A percentile compares a stretch with the other conserved stretches of the same genome.
These are phyloP conservation scores for Infundibulicybe gibba DNA, from an alignment of 768 basidiomycete genomes.

Conservation along the genomic window DNA sequence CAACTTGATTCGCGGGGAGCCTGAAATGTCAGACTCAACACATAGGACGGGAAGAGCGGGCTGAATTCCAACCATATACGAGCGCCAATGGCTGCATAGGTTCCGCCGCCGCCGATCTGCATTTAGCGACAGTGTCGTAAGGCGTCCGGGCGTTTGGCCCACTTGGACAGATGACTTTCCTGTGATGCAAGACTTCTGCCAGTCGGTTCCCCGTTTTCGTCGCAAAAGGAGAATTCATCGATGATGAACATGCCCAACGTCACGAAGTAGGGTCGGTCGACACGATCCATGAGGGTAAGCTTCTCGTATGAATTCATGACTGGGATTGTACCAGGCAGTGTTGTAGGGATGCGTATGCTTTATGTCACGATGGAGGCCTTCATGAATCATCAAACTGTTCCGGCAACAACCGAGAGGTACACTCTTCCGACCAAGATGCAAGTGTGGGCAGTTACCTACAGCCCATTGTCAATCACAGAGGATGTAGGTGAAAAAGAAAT, in stretches of 20 bases:
- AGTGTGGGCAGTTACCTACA: constrained; percentile 41
- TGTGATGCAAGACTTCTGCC: constrained; percentile 43
- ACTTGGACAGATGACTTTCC: constrained; percentile 28
- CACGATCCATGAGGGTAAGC: constrained; percentile 2
- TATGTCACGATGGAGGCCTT: background rate
- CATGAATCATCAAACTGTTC: background rate
- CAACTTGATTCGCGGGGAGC: constrained; percentile 60
- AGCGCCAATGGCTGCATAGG: constrained; percentile 76
- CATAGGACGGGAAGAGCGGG: no score
- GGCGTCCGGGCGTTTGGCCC: background rate
- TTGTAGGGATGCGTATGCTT: no score
- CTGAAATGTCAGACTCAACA: constrained; percentile 26
- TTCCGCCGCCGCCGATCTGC: constrained; percentile 89
- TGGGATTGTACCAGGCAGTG: no score
- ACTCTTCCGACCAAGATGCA: constrained; percentile 24
- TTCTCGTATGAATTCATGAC: background rate
- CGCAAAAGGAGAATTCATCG: constrained; percentile 69
- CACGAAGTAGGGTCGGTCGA: constrained; percentile 38
- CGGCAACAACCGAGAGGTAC: background rate
- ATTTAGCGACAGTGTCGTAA: constrained; percentile 3
- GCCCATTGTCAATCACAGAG: constrained; percentile 34
- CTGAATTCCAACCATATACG: constrained; percentile 61
- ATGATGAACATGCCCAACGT: constrained; percentile 92
- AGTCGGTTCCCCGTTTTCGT: constrained; percentile 51
- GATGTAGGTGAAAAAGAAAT: constrained; percentile 24